A percentile compares a stretch with the other conserved stretches of the same genome.
phyloP scores from a whole-genome alignment of 495 filamentous ascomycete species.

The Bryoglossum gracile region DNA sequence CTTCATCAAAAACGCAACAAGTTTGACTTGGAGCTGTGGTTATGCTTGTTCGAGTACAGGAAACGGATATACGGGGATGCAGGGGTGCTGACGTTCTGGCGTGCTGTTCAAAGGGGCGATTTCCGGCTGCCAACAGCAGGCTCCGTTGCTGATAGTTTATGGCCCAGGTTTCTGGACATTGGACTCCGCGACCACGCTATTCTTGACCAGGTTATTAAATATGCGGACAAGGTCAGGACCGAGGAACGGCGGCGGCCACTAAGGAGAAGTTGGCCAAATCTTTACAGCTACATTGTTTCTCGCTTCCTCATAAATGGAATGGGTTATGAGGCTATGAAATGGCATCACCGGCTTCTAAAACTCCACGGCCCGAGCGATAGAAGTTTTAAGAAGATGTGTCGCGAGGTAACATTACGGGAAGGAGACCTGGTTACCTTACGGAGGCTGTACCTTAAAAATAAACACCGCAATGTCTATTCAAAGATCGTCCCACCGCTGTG shows the following conservation, averaged over 20 bases:
- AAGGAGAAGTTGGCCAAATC: conserved; percentile 41
- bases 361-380: conserved; percentile 10
- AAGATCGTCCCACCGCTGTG: conserved; percentile 51
- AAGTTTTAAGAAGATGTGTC: conserved; percentile 14
- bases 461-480: conserved; percentile 52
- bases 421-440: conserved; percentile 23
- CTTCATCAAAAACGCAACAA: conserved; percentile 45
- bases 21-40: conserved; percentile 56
- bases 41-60: conserved; percentile 53
- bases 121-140: conserved; percentile 43
- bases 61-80: conserved; percentile 50
- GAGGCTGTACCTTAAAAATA: conserved; percentile 44
- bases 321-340: conserved; percentile 28
- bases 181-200: conserved; percentile 40
- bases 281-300: conserved; percentile 45
- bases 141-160: conserved; percentile 44
- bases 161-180: conserved; percentile 46
- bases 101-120: conserved; percentile 43
- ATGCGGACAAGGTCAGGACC: conserved; percentile 47
- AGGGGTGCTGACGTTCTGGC: conserved; percentile 57
- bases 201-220: conserved; percentile 42
- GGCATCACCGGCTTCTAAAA: conserved; percentile 30
- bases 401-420: not conserved
- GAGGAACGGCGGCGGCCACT: conserved; percentile 30
- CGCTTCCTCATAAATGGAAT: conserved; percentile 30